A percentile compares a stretch with the other conserved stretches of the same genome.
These are phyloP conservation scores for Colletotrichum abscissum DNA, from an alignment of 2,329 filamentous ascomycete species.

Conservation along the genomic window DNA sequence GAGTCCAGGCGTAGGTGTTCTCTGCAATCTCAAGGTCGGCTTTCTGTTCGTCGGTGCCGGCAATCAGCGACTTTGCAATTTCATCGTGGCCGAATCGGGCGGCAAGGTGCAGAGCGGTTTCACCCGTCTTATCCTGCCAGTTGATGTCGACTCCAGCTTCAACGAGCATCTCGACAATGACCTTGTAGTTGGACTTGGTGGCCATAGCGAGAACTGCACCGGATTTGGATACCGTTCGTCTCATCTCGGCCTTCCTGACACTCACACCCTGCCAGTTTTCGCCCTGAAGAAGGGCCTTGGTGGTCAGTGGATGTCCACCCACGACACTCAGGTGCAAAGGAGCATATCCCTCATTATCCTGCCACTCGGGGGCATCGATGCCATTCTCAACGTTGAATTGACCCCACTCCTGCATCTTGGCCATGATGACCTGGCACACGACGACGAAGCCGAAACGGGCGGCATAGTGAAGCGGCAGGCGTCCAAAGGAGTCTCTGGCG, in stretches of 20 bases:
- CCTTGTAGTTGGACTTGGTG: constrained; percentile 85
- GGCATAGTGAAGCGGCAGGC: constrained; percentile 90
- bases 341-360: constrained; percentile 90
- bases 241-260: constrained; percentile 70
- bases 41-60: constrained; percentile 76
- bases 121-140: constrained; percentile 88
- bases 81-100: constrained; percentile 87
- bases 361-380: constrained; percentile 89
- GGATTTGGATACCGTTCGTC: constrained; percentile 81
- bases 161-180: constrained; percentile 88
- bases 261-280: constrained; percentile 79
- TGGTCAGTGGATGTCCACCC: constrained; percentile 89
- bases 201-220: constrained; percentile 90
- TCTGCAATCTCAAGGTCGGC: constrained; percentile 82
- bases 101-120: constrained; percentile 92
- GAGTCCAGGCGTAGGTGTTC: constrained; percentile 91
- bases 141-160: constrained; percentile 93
- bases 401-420: constrained; percentile 88
- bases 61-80: constrained; percentile 81
- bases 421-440: constrained; percentile 89
- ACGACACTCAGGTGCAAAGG: constrained; percentile 94
- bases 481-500: constrained; percentile 81
- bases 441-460: constrained; percentile 94
- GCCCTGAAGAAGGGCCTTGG: constrained; percentile 80
- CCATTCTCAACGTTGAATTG: constrained; percentile 87